Evolutionary conservation across 768 basidiomycete species (phyloP).

Genomic region (Leccinum obscurum): DNA sequence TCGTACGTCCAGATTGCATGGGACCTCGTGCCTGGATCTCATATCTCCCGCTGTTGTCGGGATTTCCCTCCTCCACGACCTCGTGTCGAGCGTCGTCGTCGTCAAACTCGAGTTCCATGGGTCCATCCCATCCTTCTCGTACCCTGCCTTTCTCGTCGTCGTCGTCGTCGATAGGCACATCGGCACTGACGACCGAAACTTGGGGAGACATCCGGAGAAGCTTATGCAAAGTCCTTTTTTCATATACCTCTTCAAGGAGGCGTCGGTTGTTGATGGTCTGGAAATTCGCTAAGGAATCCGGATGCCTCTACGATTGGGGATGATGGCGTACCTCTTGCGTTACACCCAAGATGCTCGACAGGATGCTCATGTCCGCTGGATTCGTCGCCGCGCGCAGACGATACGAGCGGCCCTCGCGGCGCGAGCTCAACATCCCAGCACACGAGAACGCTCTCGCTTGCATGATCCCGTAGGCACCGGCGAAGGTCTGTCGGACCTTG

Average conservation of each 20-base stretch:
- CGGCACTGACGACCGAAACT: conserved; percentile 18
- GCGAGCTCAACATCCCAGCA: conserved; percentile 60
- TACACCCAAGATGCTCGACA: conserved; percentile 78
- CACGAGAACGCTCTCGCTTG: conserved; percentile 70
- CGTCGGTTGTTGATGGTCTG: conserved; percentile 76
- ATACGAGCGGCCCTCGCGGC: conserved; percentile 49
- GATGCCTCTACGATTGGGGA: not conserved
- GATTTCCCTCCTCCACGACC: conserved; percentile 20
- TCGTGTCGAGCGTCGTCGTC: conserved; percentile 12
- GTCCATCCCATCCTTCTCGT: conserved; percentile 41
- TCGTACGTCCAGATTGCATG: conserved; percentile 45
- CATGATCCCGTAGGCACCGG: conserved; percentile 78
- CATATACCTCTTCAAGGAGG: conserved; percentile 68
- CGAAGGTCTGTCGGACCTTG: conserved; percentile 79
- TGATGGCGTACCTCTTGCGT: conserved; percentile 68
- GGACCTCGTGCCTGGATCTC: conserved; percentile 49
- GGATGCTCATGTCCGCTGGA: conserved; percentile 71
- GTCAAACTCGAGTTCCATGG: conserved; percentile 32
- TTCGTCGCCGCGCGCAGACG: conserved; percentile 45
- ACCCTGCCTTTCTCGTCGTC: conserved; percentile 24
- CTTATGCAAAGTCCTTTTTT: conserved; percentile 56
- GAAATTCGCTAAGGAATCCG: conserved; percentile 3
- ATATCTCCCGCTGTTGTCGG: conserved; percentile 30
- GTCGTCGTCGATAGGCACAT: conserved; percentile 19
- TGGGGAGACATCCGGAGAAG: conserved; percentile 46